These are phyloP conservation scores for Dictyostelium citrinum DNA, from an alignment of 78 protist species.

Conservation along the genomic window DNA sequence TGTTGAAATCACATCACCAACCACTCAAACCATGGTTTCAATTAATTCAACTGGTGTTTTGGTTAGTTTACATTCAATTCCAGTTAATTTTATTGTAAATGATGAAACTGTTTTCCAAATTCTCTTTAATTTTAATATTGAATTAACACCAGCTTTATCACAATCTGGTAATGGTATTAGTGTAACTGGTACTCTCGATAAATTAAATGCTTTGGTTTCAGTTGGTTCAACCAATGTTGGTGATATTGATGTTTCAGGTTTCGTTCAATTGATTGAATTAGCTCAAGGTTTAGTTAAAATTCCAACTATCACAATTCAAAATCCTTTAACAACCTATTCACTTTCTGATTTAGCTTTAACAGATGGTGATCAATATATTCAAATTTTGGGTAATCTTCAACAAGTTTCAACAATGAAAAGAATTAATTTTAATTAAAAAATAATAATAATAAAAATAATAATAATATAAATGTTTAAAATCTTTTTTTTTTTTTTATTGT, in stretches of 20 bases:
- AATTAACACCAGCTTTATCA: neutral
- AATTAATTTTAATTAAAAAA: too few relatives aligned
- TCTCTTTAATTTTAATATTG: neutral
- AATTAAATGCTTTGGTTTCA: neutral
- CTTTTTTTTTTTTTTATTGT: too few relatives aligned
- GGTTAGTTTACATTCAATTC: neutral
- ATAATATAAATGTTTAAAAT: too few relatives aligned
- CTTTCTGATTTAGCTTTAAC: neutral
- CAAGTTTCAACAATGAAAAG: neutral
- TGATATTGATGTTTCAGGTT: neutral
- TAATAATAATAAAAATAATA: too few relatives aligned
- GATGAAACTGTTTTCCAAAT: neutral
- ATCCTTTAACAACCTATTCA: neutral
- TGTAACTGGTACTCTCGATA: neutral
- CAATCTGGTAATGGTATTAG: neutral
- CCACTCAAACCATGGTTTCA: neutral
- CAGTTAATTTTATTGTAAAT: neutral
- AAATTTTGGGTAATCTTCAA: neutral
- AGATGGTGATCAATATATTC: neutral
- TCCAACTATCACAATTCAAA: neutral
- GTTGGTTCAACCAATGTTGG: slow-evolving; percentile 1
- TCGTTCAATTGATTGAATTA: neutral
- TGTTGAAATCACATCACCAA: neutral
- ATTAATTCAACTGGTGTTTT: neutral
- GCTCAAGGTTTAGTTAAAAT: neutral